Conservation (phyloP, 495 filamentous ascomycete species). For the Penicillium argentinense region DNA sequence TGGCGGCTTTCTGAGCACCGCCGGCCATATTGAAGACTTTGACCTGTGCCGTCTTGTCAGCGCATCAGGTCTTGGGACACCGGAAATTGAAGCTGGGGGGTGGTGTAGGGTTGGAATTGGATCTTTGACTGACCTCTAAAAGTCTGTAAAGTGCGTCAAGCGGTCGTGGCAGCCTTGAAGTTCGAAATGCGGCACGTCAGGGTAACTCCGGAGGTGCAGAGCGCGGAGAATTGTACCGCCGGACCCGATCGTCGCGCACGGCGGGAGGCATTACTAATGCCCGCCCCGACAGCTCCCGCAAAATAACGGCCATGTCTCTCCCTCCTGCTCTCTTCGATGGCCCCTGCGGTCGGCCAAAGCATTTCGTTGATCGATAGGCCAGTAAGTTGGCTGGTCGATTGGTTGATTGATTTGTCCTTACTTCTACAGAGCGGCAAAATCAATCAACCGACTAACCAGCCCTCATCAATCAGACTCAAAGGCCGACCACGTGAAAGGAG, state of each 20-base stretch:
- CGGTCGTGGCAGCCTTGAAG: slow-evolving; percentile 9
- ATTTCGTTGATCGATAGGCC: no score
- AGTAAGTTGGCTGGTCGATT: no score
- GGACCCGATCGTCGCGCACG: not conserved
- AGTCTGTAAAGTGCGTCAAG: slow-evolving; percentile 14
- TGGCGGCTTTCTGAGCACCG: slow-evolving; percentile 42
- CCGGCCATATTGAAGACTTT: slow-evolving; percentile 43
- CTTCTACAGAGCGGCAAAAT: no score
- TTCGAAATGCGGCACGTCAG: slow-evolving; percentile 16
- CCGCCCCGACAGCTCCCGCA: no score
- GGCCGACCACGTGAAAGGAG: no score
- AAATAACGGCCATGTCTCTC: no score
- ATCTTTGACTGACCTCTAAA: slow-evolving; percentile 13
- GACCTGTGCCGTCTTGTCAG: slow-evolving; percentile 20
- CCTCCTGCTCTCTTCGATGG: no score
- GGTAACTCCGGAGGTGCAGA: slow-evolving; percentile 15
- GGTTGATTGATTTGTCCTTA: no score
- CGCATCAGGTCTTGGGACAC: not conserved
- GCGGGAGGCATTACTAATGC: not conserved
- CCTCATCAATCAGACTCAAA: no score
- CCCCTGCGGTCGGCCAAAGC: no score
- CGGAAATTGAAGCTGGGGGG: not conserved
- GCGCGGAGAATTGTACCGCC: slow-evolving; percentile 4
- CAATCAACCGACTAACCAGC: no score
- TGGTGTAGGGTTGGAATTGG: not conserved